A percentile compares a stretch with the other conserved stretches of the same genome.
phyloP scores from a whole-genome alignment of 768 basidiomycete genomes.

The Amanita brunnescens region DNA sequence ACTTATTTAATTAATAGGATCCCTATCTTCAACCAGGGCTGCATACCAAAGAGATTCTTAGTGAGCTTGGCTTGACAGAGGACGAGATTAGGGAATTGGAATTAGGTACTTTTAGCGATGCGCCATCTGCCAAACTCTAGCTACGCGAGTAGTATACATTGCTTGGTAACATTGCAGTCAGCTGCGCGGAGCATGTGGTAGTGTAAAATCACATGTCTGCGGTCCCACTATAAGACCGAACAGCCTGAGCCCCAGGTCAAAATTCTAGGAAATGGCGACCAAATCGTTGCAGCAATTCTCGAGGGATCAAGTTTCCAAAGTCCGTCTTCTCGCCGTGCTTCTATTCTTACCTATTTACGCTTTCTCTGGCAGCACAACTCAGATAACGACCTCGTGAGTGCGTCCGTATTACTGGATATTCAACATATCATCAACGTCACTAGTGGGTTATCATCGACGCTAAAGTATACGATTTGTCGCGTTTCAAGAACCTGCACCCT shows the following conservation, averaged over 20 bases:
- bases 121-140: conserved; percentile 10
- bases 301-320: conserved; percentile 67
- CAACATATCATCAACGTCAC: background rate
- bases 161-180: no score
- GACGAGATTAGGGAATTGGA: conserved; percentile 30
- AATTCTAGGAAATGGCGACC: background rate
- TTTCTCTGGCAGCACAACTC: conserved; percentile 58
- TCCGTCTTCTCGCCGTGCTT: conserved; percentile 19
- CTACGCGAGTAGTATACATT: background rate
- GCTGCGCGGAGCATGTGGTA: background rate
- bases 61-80: conserved; percentile 41
- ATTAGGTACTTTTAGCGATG: conserved; percentile 35
- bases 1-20: no score
- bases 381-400: conserved; percentile 57
- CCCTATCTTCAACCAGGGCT: conserved; percentile 39
- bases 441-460: conserved; percentile 82
- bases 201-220: background rate
- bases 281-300: conserved; percentile 28
- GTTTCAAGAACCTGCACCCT: conserved; percentile 75
- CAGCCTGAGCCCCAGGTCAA: background rate
- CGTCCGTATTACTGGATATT: background rate
- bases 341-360: background rate
- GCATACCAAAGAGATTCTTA: conserved; percentile 46
- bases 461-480: conserved; percentile 74
- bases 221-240: background rate